These are phyloP conservation scores for Leccinum variicolor DNA, from an alignment of 768 basidiomycete species.

Conservation along the genomic window DNA sequence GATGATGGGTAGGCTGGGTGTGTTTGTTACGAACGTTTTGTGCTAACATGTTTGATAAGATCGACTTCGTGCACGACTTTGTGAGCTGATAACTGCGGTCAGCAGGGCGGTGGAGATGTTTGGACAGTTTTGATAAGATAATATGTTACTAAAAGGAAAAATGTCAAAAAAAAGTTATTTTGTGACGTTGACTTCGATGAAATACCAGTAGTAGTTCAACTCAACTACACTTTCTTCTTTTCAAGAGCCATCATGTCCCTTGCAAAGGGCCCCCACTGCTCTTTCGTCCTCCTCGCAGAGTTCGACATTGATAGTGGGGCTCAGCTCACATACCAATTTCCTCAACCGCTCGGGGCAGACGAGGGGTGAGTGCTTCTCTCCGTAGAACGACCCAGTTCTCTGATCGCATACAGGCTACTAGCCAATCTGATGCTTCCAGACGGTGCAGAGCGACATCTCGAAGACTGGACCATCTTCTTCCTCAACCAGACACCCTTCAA, in stretches of 20 bases:
- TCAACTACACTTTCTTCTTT: not conserved
- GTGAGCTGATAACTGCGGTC: constrained; percentile 27
- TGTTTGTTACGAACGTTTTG: not conserved
- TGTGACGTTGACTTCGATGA: not conserved
- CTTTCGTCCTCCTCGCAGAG: constrained; percentile 95
- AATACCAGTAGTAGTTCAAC: not conserved
- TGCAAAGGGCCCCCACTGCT: constrained; percentile 71
- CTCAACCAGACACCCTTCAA: constrained; percentile 92
- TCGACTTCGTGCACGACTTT: constrained; percentile 19
- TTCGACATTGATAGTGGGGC: constrained; percentile 97
- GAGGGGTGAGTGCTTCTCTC: constrained; percentile 62
- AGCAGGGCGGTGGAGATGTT: constrained; percentile 27
- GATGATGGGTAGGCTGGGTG: constrained; percentile 22
- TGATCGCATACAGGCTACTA: constrained; percentile 55
- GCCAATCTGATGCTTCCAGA: constrained; percentile 99
- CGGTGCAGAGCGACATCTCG: constrained; percentile 90
- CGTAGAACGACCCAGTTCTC: not conserved
- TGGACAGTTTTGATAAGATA: constrained; percentile 9
- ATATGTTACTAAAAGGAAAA: constrained; percentile 29
- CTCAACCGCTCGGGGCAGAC: constrained; percentile 90
- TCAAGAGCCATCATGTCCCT: constrained; percentile 42
- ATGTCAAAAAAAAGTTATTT: not conserved
- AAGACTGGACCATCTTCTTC: constrained; percentile 99
- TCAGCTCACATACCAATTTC: constrained; percentile 93
- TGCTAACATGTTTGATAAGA: constrained; percentile 23